Percentiles rank a stretch among this genome's conserved stretches.
phyloP scores from a whole-genome alignment of 2,329 filamentous ascomycete genomes.

The Pyricularia grisea region DNA sequence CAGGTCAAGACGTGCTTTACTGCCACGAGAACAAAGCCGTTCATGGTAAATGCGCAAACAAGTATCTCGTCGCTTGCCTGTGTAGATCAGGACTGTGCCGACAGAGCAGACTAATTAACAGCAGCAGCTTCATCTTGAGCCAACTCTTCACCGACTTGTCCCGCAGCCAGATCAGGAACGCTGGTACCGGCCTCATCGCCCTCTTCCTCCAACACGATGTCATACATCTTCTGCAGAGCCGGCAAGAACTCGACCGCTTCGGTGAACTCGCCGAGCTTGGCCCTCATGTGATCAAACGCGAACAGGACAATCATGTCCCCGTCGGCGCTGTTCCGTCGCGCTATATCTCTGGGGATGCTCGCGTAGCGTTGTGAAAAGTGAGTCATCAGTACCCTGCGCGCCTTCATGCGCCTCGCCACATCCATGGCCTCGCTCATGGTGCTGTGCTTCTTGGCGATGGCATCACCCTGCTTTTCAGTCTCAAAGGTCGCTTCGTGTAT shows the following conservation, averaged over 20 bases:
- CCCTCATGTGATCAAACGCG: conserved; percentile 72
- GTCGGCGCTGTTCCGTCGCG: conserved; percentile 18
- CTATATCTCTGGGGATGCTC: conserved; percentile 45
- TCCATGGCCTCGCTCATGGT: conserved; percentile 79
- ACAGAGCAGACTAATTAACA: neutral
- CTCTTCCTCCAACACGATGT: conserved; percentile 5
- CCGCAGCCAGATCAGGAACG: neutral
- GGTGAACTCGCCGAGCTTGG: conserved; percentile 61
- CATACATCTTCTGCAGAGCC: conserved; percentile 15
- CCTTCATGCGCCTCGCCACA: conserved; percentile 70
- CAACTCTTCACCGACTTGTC: neutral
- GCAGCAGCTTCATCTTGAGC: neutral
- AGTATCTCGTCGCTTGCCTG: neutral
- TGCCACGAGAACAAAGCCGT: neutral
- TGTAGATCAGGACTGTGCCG: neutral
- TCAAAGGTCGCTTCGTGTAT: conserved; percentile 97
- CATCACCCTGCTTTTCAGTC: conserved; percentile 70
- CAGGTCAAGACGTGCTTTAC: neutral
- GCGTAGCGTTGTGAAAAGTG: conserved; percentile 95
- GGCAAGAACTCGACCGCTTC: conserved; percentile 35
- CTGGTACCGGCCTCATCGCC: neutral
- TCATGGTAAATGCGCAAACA: neutral
- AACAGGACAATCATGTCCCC: conserved; percentile 57
- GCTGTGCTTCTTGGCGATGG: conserved; percentile 78
- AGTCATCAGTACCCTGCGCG: conserved; percentile 72